Base-by-base conservation (phyloP, 2,329 filamentous ascomycete species). In the Neurospora sp. region DNA sequence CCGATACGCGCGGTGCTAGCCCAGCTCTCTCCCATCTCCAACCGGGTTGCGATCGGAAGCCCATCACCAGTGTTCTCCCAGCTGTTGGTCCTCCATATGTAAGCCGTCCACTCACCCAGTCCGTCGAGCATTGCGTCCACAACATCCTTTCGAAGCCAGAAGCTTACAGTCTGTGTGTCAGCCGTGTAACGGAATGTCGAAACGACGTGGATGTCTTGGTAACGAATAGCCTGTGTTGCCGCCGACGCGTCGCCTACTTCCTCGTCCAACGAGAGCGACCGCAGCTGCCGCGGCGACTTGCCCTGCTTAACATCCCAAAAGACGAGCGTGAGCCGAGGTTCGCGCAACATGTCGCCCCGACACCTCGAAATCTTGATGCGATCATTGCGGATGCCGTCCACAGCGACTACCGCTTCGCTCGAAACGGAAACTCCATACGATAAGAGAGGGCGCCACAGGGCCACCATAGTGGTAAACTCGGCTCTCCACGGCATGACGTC, bases 211-310 rank as follows among this genome's bases (percentile, higher is more conserved):
- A 28, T 28, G 23, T 57, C 11, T 8, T 57, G 23, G 23, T 57
- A 57, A 57, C 52, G 8, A 23, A 62, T 33, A 62, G 28, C 52
- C 12, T 33, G 52, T 62, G 52, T 62, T 62, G 52, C 52, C 8
- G 52, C 28, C 23, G 28, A 62, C 52, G 52, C 52, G 52, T 62
- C 52, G 52, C 52, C 23, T 62, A 62, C 28, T 62, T 62, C 52
- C 6, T n/a, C 52, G 28, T 33, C 28, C 23, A 36, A 62, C 52
- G 10, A 62, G 15, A 37, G 36, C 43, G 11, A 62, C 67, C 67
- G 6, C 33, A 46, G n/a, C 68, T n/a, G 68, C 37, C 68, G 68
- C 68, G 68, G 12, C 52, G 52, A 36, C 15, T 69, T 69, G 28
- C 28, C 28, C 28, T 33, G 28, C 23, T 28, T n/a, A n/a, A 62